Evolutionary conservation across 805 yeast genomes (phyloP), one percentile per base, ranked within the genome.

Genomic region (Scheffersomyces spartinae): DNA sequence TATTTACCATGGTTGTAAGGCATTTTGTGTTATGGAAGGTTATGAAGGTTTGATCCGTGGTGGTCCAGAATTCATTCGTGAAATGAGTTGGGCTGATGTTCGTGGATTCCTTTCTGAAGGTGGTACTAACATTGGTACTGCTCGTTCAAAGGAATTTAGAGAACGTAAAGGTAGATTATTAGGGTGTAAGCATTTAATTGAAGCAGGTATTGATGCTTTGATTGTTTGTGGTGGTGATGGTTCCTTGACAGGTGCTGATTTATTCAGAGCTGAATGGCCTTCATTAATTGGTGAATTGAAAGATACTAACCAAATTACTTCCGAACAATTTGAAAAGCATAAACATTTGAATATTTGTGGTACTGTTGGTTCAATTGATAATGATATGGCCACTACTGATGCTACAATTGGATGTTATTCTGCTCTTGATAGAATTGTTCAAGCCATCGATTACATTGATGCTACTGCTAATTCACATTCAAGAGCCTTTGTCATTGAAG

Each of bases 151-250:
- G 49, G 81, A 66, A 35, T 79, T 79, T 49, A 64, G 68, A 40
- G 78, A 76, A 44, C 55, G 82, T 26, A 54, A 57, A 37, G 88
- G 88, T 20, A 57, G 88, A 40, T 50, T 78, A 25, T 37, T 49
- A 24, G 85, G 73, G 18, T 76, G 80, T 28, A 59, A 65, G 38
- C 74, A 79, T 49, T 59, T 79, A 68, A 67, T 79, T 36, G 64
- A 52, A 23, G 69, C 74, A 17, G 86, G 86, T 28, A 78, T 79
- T 30, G 85, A 79, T 49, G 86, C 84, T 3, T 57, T 79, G 35
- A 68, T 79, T 35, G 86, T 79, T 11, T 75, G 84, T 52, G 88
- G 88, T 38, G 88, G 88, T 46, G 88, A 79, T 47, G 88, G 88
- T 26, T 77, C 85, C 1, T 59, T 79, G 35, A 79, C 88, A 3